A percentile compares a stretch with the other conserved stretches of the same genome.
Evolutionary conservation across 805 yeast species (phyloP).

Genomic region (Sugiyamaella floridensis): DNA sequence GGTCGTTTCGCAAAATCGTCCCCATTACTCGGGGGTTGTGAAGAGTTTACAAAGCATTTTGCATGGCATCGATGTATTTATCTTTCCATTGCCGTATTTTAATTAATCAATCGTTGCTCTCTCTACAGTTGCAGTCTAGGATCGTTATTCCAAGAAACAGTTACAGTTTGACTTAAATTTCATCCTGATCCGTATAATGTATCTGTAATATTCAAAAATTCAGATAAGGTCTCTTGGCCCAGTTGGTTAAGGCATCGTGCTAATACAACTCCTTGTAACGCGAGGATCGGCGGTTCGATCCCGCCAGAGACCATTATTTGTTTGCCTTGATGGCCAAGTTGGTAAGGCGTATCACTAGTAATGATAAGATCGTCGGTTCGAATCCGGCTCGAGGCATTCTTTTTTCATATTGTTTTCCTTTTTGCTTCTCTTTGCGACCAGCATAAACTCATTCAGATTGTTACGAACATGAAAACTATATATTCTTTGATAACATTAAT

Average conservation of each 20-base stretch:
- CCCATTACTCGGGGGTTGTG: background rate
- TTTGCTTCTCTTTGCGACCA: background rate
- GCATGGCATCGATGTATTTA: background rate
- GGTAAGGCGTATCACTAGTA: constrained; percentile 89
- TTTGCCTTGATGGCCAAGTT: constrained; percentile 54
- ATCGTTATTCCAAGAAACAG: too few species aligned
- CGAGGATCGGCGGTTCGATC: constrained; percentile 15
- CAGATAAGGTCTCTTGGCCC: constrained; percentile 10
- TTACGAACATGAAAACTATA: too few species aligned
- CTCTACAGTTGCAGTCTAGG: too few species aligned
- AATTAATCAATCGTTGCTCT: too few species aligned
- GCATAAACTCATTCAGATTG: too few species aligned
- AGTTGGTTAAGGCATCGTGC: constrained; percentile 14
- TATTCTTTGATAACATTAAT: too few species aligned
- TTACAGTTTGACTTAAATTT: too few species aligned
- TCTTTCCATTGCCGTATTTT: too few species aligned
- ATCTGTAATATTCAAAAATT: too few species aligned
- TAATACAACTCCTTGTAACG: constrained; percentile 6
- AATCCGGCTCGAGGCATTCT: constrained; percentile 61
- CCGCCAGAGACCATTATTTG: constrained; percentile 7
- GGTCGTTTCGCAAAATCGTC: background rate
- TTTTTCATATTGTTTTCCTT: constrained; percentile 26
- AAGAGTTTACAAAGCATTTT: background rate
- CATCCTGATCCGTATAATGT: background rate
- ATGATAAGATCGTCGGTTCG: constrained; percentile 81